Base-by-base conservation (phyloP, 2,329 filamentous ascomycete species). In the Alternaria rosae region DNA sequence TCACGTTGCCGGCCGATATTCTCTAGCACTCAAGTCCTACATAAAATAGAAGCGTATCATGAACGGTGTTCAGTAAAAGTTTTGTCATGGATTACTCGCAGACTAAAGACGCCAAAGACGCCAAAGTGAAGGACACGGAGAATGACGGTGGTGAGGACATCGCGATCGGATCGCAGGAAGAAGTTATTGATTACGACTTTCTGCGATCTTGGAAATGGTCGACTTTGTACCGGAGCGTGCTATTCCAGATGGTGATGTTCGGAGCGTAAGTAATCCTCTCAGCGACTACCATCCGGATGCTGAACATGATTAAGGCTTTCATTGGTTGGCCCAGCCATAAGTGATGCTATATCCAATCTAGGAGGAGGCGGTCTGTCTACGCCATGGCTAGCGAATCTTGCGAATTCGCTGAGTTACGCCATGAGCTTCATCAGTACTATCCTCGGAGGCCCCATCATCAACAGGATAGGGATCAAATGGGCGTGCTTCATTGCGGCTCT, bases 301-400 rank as follows among this genome's bases (percentile, higher is more conserved):
- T 47, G n/a, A 47, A 47, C 15, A 15, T 15, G 11, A 26, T 1
- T 7, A 26, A 64, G 61, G 42, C 54, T 64, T 12, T 64, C 61
- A 3, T 45, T 64, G 10, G 61, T 64, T 13, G 61, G 61, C 15
- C 61, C 61, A 15, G 61, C 58, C 28, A 61, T 64, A 58, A 54
- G 53, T 20, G 61, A 64, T 52, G 61, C 61, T 15, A 64, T 64
- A 48, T 44, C 58, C 17, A 64, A 64, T 20, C 32, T 64, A 6
- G 61, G 58, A 23, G 61, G 61, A 23, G 61, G 61, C 20, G 61
- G 58, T 11, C 13, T 64, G 43, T 61, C 61, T 6, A 43, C 58
- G n/a, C 61, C 61, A 51, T 64, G 61, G 58, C 58, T 64, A 43
- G 61, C 61, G 13, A 64, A 64, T 51, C 61, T 64, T 38, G 58